Base-by-base conservation (phyloP, 2,329 filamentous ascomycete genomes). In the Calonectria henricotiae region DNA sequence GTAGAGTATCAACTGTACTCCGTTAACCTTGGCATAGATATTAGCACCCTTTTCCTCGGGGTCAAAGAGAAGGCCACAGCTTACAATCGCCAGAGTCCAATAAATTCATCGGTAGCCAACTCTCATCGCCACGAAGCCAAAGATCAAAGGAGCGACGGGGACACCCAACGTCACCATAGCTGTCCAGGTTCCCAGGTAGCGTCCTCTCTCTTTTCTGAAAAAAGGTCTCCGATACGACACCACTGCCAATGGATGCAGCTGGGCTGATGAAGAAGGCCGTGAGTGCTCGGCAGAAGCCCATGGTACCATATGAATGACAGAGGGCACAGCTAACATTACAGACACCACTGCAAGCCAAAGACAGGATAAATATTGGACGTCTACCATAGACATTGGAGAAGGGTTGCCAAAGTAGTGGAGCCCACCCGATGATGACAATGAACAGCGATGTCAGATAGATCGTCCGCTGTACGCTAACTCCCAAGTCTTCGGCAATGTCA, bases 81-180 rank as follows among this genome's bases (percentile, higher is more conserved):
- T 68, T 12, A 88, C 84, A 46, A 90, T 90, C 1, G 87, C 87
- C 25, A 90, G 79, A 25, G 86, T 84, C 84, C 86, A 90, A 77
- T 88, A 90, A 30, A 90, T 89, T 88, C 89, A 90, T 17, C 86
- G 83, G 66, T 88, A 90, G 0, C 86, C 85, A 15, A 86, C 85
- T 11, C 86, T 83, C 67, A 86, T 80, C 0, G 86, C 83, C 0
- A 90, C 88, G 32, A 83, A 83, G 1, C 84, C 83, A 47, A 87
- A 80, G 17, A 82, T 74, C 27, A 83, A 76, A 0, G 81, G 80
- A 3, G 80, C 79, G 8, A 78, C 84, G 8, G 74, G 74, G 7
- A 76, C 73, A 7, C 75, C 73, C 11, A 77, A 30, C 0, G 73
- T 77, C 5, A 74, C 64, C 75, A 77, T 77, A 12, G 71, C 62